These are phyloP conservation scores for Nemania diffusa DNA, from an alignment of 2,329 filamentous ascomycete genomes.

Conservation along the genomic window DNA sequence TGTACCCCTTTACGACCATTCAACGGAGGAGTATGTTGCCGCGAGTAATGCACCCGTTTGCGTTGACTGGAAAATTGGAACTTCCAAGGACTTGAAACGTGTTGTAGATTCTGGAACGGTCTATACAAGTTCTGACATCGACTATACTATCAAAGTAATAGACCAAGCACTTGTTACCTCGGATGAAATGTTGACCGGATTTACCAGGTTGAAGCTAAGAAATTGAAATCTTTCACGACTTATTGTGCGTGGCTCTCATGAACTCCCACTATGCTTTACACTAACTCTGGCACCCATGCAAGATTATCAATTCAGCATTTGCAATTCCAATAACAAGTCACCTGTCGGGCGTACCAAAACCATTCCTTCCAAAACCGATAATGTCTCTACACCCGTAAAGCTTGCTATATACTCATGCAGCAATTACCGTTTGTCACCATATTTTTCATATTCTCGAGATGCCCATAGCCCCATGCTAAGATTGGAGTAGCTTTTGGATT, in stretches of 20 bases:
- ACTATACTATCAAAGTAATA: constrained; percentile 75
- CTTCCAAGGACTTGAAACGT: constrained; percentile 53
- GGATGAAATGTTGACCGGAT: not conserved
- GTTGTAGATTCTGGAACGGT: constrained; percentile 67
- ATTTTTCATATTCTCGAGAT: not conserved
- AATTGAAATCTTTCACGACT: constrained; percentile 69
- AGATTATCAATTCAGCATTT: constrained; percentile 75
- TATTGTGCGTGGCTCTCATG: constrained; percentile 54
- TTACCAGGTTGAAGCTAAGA: constrained; percentile 69
- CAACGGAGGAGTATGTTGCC: constrained; percentile 56
- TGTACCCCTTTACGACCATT: constrained; percentile 55
- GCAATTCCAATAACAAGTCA: constrained; percentile 69
- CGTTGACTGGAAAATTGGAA: constrained; percentile 71
- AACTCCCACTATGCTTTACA: not conserved
- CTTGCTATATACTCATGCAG: constrained; percentile 78
- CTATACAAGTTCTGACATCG: constrained; percentile 77
- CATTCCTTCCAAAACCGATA: constrained; percentile 66
- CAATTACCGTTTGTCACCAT: constrained; percentile 66
- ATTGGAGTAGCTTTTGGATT: constrained; percentile 59
- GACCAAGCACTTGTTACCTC: not conserved
- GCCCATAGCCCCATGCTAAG: constrained; percentile 5
- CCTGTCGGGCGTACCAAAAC: constrained; percentile 77
- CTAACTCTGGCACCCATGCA: not conserved
- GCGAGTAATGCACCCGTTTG: constrained; percentile 71
- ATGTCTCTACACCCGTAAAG: constrained; percentile 64